Evolutionary conservation across 1,284 basidiomycete species (phyloP), one percentile per base, ranked within the genome.

Genomic region (Kwoniella shivajii): DNA sequence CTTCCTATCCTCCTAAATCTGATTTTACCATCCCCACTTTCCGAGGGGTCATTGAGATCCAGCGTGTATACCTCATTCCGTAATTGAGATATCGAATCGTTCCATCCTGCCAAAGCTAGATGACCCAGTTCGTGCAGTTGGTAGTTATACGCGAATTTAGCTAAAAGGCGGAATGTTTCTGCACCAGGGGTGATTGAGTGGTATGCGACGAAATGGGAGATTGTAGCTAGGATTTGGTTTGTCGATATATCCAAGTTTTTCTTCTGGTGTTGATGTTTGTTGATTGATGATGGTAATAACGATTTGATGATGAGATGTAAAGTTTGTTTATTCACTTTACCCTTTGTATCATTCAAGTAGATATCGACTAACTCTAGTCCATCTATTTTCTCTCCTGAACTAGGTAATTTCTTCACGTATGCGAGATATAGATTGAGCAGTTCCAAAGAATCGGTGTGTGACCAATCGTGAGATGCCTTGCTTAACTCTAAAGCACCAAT

Each of bases 111-210:
- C 49, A 48, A 64, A 7, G 56, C 56, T 20, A 55, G n/a, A 18
- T 46, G 6, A 0, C 29, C 56, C 18, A 59, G 13, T 22, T 53
- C 29, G 14, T 37, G n/a, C 26, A 53, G 18, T n/a, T 50, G 33
- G 29, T 30, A 18, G 16, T 38, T 6, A 4, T 27, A 6, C 9
- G 66, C 64, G 38, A 57, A 54, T 27, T 30, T 27, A 1, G 46
- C 60, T 1, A 72, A 33, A 20, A 63, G 60, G 7, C 67, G 63
- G 52, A 59, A 68, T 14, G 69, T 68, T 39, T 69, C 67, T 3
- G 62, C 59, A 1, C 65, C 66, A 2, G 67, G 66, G 6, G 33
- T 22, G 34, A 48, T 50, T 31, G 18, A 22, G 47, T 39, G 47
- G 6, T 44, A 10, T 13, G 3, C 5, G 1, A 34, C 36, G 33